phyloP scores from a whole-genome alignment of 2,329 filamentous ascomycete genomes.

The Trichoderma atroviride region DNA sequence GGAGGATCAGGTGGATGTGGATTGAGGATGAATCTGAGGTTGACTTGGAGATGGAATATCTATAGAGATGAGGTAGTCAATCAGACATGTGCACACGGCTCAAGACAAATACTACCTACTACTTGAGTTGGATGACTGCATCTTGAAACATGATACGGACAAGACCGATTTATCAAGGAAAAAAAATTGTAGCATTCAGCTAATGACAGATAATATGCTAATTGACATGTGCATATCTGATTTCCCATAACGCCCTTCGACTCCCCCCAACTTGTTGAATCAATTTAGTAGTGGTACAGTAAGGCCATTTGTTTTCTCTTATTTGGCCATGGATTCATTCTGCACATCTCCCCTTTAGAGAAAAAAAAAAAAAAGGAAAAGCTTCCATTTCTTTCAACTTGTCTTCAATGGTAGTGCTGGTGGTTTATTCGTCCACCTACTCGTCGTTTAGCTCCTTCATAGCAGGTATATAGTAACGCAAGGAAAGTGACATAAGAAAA shows the following conservation, averaged over 20 bases:
- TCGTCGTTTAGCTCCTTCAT: conserved; percentile 8
- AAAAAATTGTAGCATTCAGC: background rate
- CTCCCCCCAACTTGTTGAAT: background rate
- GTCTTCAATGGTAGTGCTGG: background rate
- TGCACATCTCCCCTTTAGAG: background rate
- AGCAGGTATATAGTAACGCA: conserved; percentile 18
- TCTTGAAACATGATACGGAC: background rate
- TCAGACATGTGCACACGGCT: background rate
- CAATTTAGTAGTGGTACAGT: conserved; percentile 5
- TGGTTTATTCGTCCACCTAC: background rate
- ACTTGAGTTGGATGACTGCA: background rate
- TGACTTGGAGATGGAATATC: background rate
- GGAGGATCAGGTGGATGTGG: background rate
- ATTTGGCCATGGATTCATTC: background rate
- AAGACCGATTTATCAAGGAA: background rate
- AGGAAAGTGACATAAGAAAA: conserved; percentile 5
- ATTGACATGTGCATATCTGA: background rate
- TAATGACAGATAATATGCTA: background rate
- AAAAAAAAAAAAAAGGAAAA: background rate
- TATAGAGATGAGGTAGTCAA: background rate
- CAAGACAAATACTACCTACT: background rate
- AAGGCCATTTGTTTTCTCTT: background rate
- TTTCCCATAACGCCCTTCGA: background rate
- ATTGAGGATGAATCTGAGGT: background rate
- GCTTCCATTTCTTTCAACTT: background rate